Evolutionary conservation across 345 rosid species (phyloP), one percentile per base, ranked within the genome.

Genomic region (Erodium maritimum): DNA sequence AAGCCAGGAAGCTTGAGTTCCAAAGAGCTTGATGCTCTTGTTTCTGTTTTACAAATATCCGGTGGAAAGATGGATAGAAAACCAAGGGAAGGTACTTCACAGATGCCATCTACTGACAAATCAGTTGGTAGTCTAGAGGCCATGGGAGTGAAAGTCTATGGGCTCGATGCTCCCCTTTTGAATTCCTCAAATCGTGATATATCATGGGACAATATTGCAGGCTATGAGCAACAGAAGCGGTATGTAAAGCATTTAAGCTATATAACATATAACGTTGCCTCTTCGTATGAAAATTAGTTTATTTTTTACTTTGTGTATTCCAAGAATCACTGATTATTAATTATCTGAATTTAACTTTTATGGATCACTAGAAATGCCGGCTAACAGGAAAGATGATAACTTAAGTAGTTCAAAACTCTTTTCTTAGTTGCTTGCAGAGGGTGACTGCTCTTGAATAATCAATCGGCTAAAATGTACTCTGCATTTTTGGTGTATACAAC

Each of bases 141-240:
- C 7, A 87, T 87, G 94, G 97, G 97, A 52, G 91, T 90, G 63
- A 77, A 70, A 75, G 70, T 90, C 50, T 87, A 87, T 69, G 97
- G 97, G 54, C 77, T 87, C 70, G 66, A 81, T 65, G 76, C 73
- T 61, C 72, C 87, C 57, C 75, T 45, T 57, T 24, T 59, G 50
- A 74, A 63, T 64, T 57, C 80, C 63, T 55, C 80, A n/a, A 60
- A 60, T 4, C 56, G 50, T 57, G 87, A 80, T 59, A 79, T 93
- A 69, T 83, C 85, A 21, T 89, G 99, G 98, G 91, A 89, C 56
- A 83, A 80, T 69, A 83, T 93, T 70, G 90, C 94, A 62, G 99
- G 99, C 19, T 86, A 89, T 70, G 83, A 89, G 69, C 80, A 84
- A 58, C 96, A 93, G 71, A 93, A 93, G 66, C 62, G 82, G 88